phyloP scores from a whole-genome alignment of 2,329 filamentous ascomycete genomes.

The Colletotrichum chlorophyti region DNA sequence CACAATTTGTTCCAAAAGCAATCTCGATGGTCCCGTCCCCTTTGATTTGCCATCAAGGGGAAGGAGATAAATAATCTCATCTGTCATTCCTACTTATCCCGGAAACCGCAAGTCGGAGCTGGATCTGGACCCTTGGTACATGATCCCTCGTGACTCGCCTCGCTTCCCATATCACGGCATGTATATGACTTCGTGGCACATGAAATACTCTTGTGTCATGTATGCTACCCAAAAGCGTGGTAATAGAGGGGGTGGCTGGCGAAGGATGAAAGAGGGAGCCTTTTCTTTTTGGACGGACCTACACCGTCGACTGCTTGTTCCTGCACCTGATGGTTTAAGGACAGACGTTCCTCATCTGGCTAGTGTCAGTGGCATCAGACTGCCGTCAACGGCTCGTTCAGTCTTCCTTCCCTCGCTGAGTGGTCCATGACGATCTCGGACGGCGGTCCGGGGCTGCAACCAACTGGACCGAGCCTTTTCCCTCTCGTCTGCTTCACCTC shows the following conservation, averaged over 20 bases:
- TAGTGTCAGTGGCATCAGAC: constrained; percentile 25
- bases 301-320: not conserved
- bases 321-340: constrained; percentile 11
- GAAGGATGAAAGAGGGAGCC: constrained; percentile 13
- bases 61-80: too few species aligned
- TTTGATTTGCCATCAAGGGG: not conserved
- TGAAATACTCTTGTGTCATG: too few species aligned
- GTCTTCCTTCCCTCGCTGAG: constrained; percentile 1
- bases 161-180: constrained; percentile 21
- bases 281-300: constrained; percentile 3
- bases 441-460: constrained; percentile 19
- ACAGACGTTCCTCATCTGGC: constrained; percentile 15
- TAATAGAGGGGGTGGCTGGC: constrained; percentile 21
- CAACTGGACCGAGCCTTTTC: constrained; percentile 5
- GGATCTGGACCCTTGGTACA: constrained; percentile 9
- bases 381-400: constrained; percentile 26
- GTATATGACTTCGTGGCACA: constrained; percentile 19
- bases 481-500: not conserved
- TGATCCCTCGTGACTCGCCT: too few species aligned
- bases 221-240: constrained; percentile 31
- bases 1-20: not conserved
- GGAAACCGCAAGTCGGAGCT: not conserved
- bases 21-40: not conserved
- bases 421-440: constrained; percentile 22
- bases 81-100: not conserved